These are phyloP conservation scores for Amanita rubescens DNA, from an alignment of 768 basidiomycete genomes.

Conservation along the genomic window DNA sequence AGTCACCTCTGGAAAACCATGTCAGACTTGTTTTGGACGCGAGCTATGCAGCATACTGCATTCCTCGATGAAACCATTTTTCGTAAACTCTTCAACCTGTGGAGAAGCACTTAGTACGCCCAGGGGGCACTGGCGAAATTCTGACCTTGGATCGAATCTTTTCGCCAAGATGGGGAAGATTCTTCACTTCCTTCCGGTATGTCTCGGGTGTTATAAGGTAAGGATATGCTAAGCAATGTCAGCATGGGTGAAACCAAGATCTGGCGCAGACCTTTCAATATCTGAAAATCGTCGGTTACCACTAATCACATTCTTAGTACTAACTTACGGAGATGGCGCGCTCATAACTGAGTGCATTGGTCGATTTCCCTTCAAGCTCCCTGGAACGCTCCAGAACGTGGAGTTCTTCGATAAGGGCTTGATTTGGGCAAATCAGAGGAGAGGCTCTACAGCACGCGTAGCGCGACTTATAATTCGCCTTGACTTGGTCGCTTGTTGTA, in stretches of 20 bases:
- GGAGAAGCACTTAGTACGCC: not conserved
- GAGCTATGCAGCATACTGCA: constrained; percentile 32
- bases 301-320: not conserved
- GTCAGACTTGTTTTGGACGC: not conserved
- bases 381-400: constrained; percentile 50
- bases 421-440: constrained; percentile 65
- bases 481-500: constrained; percentile 11
- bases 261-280: constrained; percentile 22
- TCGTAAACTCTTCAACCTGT: constrained; percentile 59
- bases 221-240: constrained; percentile 38
- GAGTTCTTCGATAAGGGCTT: constrained; percentile 51
- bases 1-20: constrained; percentile 40
- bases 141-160: constrained; percentile 44
- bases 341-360: constrained; percentile 66
- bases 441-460: constrained; percentile 59
- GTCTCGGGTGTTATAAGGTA: constrained; percentile 28
- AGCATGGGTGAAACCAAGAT: not conserved
- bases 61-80: constrained; percentile 50
- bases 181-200: constrained; percentile 29
- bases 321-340: constrained; percentile 60
- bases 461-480: constrained; percentile 29
- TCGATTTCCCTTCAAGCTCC: constrained; percentile 57
- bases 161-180: constrained; percentile 41
- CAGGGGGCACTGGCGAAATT: too few relatives aligned
- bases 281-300: constrained; percentile 7